Percentiles rank a stretch among this genome's conserved stretches.
Evolutionary conservation across 2,329 filamentous ascomycete genomes (phyloP).

Genomic region (Trichophyton benhamiae): DNA sequence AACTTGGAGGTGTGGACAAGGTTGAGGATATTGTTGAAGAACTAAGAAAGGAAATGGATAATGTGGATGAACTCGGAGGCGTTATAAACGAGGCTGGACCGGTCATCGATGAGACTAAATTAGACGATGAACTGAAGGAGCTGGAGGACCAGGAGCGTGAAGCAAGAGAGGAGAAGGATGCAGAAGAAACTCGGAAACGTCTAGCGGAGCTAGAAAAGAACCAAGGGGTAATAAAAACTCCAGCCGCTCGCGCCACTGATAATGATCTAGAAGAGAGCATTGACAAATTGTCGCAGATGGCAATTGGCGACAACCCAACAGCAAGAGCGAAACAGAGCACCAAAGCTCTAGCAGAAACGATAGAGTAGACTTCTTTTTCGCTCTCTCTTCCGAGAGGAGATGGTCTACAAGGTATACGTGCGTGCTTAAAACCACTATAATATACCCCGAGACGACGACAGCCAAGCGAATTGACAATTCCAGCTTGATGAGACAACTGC

Average conservation of each 20-base stretch:
- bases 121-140: slow-evolving; percentile 75
- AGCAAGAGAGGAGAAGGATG: slow-evolving; percentile 38
- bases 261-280: slow-evolving; percentile 28
- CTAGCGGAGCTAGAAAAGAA: slow-evolving; percentile 39
- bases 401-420: not conserved
- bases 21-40: slow-evolving; percentile 66
- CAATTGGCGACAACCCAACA: slow-evolving; percentile 23
- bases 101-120: slow-evolving; percentile 62
- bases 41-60: slow-evolving; percentile 65
- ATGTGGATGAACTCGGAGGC: slow-evolving; percentile 68
- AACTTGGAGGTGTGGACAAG: slow-evolving; percentile 62
- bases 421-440: not conserved
- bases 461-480: not conserved
- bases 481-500: not conserved
- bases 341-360: not conserved
- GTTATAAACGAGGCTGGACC: slow-evolving; percentile 55
- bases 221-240: slow-evolving; percentile 17
- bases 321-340: not conserved
- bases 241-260: slow-evolving; percentile 20
- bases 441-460: not conserved
- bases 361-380: not conserved
- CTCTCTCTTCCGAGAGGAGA: not conserved
- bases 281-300: slow-evolving; percentile 30
- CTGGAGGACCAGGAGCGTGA: slow-evolving; percentile 51
- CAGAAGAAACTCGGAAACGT: slow-evolving; percentile 35